Conservation (phyloP, 202 grass and related monocot species). For the Zoysia matrella region DNA sequence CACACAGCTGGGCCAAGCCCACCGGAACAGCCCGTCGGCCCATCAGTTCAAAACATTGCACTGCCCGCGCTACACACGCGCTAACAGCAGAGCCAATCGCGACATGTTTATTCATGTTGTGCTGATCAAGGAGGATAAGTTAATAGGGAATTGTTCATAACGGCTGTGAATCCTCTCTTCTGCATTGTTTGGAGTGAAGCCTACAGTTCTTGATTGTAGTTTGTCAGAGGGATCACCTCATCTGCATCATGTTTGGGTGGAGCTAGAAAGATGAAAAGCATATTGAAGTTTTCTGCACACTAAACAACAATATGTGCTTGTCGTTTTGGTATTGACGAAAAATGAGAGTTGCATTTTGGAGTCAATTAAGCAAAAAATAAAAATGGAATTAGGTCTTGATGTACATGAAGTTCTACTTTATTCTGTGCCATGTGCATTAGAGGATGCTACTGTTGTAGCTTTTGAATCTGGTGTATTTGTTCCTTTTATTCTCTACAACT, state of each 20-base stretch:
- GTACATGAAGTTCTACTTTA: background rate
- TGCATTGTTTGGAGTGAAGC: background rate
- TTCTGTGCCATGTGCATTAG: background rate
- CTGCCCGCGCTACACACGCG: too few relatives aligned
- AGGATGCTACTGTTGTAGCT: background rate
- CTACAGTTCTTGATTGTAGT: slow-evolving; percentile 4
- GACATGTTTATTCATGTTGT: background rate
- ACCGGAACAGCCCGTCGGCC: too few relatives aligned
- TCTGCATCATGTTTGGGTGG: background rate
- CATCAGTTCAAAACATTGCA: too few relatives aligned
- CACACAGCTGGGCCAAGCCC: too few relatives aligned
- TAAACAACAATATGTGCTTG: background rate
- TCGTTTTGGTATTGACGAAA: background rate
- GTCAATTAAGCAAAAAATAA: background rate
- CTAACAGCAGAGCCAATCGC: too few relatives aligned
- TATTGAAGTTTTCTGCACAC: background rate
- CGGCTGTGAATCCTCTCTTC: background rate
- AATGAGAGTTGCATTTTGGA: background rate
- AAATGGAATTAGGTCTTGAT: slow-evolving; percentile 1
- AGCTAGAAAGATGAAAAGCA: background rate
- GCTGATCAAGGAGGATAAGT: background rate
- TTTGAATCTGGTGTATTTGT: background rate
- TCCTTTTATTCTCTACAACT: background rate
- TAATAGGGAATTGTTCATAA: background rate
- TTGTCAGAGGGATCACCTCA: background rate